phyloP scores from a whole-genome alignment of 805 yeast species.

The Metschnikowia santaceciliae region DNA sequence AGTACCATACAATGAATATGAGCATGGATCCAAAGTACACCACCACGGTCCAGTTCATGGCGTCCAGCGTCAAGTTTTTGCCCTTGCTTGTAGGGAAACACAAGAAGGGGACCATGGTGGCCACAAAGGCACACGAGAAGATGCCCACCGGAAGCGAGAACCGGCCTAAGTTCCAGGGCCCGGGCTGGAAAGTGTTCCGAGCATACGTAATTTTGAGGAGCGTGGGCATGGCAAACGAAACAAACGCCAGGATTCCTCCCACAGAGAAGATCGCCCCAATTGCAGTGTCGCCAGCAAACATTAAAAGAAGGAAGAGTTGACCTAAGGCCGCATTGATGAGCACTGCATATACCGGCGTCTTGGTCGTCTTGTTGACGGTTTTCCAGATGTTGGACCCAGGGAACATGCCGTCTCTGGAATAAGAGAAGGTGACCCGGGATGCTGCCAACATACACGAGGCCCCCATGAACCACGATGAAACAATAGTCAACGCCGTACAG shows the following conservation, averaged over 20 bases:
- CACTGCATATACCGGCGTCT: conserved; percentile 64
- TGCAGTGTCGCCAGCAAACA: conserved; percentile 63
- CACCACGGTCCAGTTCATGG: conserved; percentile 61
- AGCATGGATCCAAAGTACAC: conserved; percentile 58
- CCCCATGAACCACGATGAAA: conserved; percentile 49
- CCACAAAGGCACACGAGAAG: conserved; percentile 47
- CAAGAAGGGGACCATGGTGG: conserved; percentile 55
- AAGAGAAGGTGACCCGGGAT: conserved; percentile 62
- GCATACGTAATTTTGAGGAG: conserved; percentile 55
- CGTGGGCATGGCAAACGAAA: conserved; percentile 65
- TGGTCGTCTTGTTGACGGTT: conserved; percentile 46
- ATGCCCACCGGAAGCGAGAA: conserved; percentile 47
- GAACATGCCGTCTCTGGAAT: conserved; percentile 64
- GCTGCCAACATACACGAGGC: conserved; percentile 61
- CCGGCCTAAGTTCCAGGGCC: conserved; percentile 65
- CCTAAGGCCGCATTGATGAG: conserved; percentile 56
- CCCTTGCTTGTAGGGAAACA: conserved; percentile 49
- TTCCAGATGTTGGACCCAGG: conserved; percentile 52
- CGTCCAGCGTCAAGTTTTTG: conserved; percentile 30
- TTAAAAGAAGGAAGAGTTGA: conserved; percentile 49
- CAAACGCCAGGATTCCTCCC: conserved; percentile 65
- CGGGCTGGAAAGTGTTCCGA: conserved; percentile 49
- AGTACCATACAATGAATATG: conserved; percentile 47
- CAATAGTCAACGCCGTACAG: conserved; percentile 41
- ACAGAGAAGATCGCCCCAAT: conserved; percentile 70